Base-by-base conservation (phyloP, 2,329 filamentous ascomycete species). In the Cladorrhinum sp. region DNA sequence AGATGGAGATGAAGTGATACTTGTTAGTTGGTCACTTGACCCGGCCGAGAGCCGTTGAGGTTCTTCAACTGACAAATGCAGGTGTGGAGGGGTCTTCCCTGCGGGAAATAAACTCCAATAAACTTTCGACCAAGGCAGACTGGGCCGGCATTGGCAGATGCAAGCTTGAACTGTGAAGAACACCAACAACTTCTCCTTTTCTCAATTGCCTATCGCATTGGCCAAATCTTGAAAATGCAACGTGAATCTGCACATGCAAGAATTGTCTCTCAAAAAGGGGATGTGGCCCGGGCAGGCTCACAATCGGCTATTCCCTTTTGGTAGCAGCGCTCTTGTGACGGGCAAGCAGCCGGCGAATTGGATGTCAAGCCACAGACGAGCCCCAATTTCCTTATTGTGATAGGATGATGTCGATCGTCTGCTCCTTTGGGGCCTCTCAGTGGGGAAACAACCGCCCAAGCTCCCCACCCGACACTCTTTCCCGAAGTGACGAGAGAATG, bases 311-410 rank as follows among this genome's bases (percentile, higher is more conserved):
- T 48, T 48, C 62, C 55, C 39, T 56, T 64, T 64, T 54, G 54
- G 60, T 52, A 28, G 36, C 52, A 60, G 57, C 26, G 60, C 56
- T 58, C 18, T 57, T 67, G 66, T 68, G 66, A 68, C 57, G 58
- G 51, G 46, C 48, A n/a, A 46, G 28, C 39, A 59, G 39, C 52
- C 56, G 58, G 57, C 67, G 64, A 68, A 68, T 67, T 51, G 65
- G 67, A 67, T 46, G 57, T 28, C 10, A 26, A 58, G 48, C 65
- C 64, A 59, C 52, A 16, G 46, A 20, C 52, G 60, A 46, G 55
- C 59, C 59, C 54, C 60, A 67, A 68, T 68, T 66, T 68, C 65
- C 65, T 62, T 59, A 30, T 62, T 62, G 65, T 67, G 67, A 68
- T 67, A 53, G 62, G 60, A 62, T 60, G 62, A 42, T 62, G 66